These are phyloP conservation scores for Pseudovirgaria hyperparasitica DNA, from an alignment of 2,329 filamentous ascomycete genomes.

Conservation along the genomic window DNA sequence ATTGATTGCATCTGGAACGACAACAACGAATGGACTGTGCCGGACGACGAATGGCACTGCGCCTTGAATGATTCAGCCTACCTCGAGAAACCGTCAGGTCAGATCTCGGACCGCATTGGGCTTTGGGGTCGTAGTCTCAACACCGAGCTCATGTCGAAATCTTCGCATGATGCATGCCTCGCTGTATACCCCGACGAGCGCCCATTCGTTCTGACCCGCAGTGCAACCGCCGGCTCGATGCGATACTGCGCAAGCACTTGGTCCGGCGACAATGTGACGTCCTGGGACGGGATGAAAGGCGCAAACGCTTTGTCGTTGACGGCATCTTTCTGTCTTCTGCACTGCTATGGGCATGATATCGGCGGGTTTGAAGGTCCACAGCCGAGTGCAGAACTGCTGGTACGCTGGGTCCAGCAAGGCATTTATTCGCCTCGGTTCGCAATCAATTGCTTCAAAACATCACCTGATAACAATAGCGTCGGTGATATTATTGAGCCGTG, in stretches of 20 bases:
- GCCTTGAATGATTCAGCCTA: conserved; percentile 35
- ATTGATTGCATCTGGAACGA: conserved; percentile 71
- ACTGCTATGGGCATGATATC: conserved; percentile 61
- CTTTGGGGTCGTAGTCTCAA: conserved; percentile 58
- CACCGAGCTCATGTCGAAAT: conserved; percentile 58
- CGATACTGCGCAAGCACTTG: conserved; percentile 59
- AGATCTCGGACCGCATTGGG: conserved; percentile 40
- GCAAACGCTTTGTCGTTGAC: conserved; percentile 57
- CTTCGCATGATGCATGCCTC: conserved; percentile 54
- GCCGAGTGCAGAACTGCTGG: conserved; percentile 55
- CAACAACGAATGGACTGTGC: conserved; percentile 62
- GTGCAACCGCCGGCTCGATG: conserved; percentile 58
- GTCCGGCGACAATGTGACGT: conserved; percentile 64
- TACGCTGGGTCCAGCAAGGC: conserved; percentile 62
- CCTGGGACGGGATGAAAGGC: conserved; percentile 61
- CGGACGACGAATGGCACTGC: conserved; percentile 52
- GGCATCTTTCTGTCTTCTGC: conserved; percentile 12
- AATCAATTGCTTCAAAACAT: conserved; percentile 70
- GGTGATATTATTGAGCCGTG: conserved; percentile 67
- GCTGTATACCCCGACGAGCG: conserved; percentile 45
- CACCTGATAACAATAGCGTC: conserved; percentile 48
- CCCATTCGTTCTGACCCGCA: conserved; percentile 57
- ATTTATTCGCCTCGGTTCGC: conserved; percentile 58
- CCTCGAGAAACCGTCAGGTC: conserved; percentile 17
- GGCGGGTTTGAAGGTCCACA: conserved; percentile 65